These are phyloP conservation scores for Sedum album DNA, from an alignment of 164 flowering plant genomes.

Conservation along the genomic window DNA sequence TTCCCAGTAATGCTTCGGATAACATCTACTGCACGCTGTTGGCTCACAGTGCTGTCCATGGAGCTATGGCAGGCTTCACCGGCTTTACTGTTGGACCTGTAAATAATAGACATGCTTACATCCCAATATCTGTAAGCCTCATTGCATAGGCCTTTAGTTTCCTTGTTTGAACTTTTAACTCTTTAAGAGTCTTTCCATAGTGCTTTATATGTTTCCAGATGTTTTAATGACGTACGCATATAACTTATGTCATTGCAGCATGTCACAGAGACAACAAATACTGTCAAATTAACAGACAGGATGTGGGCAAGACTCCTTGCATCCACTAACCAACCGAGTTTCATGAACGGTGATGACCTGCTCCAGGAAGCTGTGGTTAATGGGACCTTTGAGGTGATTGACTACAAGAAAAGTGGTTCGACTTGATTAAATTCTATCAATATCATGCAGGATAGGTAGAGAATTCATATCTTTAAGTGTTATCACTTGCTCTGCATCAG, in stretches of 20 bases:
- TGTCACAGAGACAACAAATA: slow-evolving; percentile 29
- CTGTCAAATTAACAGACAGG: slow-evolving; percentile 34
- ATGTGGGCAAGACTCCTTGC: slow-evolving; percentile 48
- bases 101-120: slow-evolving; percentile 39
- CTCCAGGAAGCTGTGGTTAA: slow-evolving; percentile 17
- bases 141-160: neutral
- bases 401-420: slow-evolving; percentile 19
- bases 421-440: slow-evolving; percentile 3
- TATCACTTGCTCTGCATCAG: neutral
- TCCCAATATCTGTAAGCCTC: slow-evolving; percentile 37
- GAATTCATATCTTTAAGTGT: neutral
- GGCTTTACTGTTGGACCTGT: slow-evolving; percentile 55
- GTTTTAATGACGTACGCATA: too few species aligned
- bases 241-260: slow-evolving; percentile 18
- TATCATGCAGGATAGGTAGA: neutral
- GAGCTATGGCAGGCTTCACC: slow-evolving; percentile 53
- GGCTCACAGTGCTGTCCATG: slow-evolving; percentile 57
- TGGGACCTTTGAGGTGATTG: slow-evolving; percentile 16
- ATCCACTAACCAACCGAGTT: slow-evolving; percentile 40
- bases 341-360: slow-evolving; percentile 18
- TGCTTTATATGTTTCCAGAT: neutral
- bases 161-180: neutral
- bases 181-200: neutral
- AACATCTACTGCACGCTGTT: slow-evolving; percentile 51
- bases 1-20: slow-evolving; percentile 53